Base-by-base conservation (phyloP, 805 yeast genomes). In the Monosporozyma aquatica region DNA sequence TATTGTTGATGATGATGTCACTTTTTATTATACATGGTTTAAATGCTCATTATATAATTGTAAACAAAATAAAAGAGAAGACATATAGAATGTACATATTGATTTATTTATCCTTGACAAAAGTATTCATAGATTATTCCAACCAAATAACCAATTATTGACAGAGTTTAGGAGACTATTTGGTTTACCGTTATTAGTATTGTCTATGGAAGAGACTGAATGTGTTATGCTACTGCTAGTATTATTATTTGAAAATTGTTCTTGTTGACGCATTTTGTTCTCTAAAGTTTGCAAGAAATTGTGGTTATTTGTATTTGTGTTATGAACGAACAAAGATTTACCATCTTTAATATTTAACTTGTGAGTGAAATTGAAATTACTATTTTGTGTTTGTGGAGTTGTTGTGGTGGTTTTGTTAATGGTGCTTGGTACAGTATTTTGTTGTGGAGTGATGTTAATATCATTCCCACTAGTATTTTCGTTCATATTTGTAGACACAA, bases 141-240 rank as follows among this genome's bases (percentile, higher is more conserved):
- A 75, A 2, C 79, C 79, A 53, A 75, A 75, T 28, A 75, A 54
- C 61, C 75, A 59, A 51, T 74, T 74, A 46, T 68, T 70, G 3
- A 74, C 66, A 15, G 47, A 52, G 17, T 53, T 54, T 7, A 61
- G 10, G 2, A 62, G n/a, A 8, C 64, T 55, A 21, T 42, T 45
- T 4, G 47, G 37, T 14, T 42, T 28, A 24, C 39, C 26, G 27
- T 18, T 33, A n/a, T 21, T 34, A 6, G 21, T 24, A 10, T 38
- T 38, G 25, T 14, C 33, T 23, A 21, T 47, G 49, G 73, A 73
- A 46, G 66, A 69, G 4, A 72, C 66, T 18, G 46, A 51, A 14
- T 53, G n/a, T n/a, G n/a, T 54, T 7, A 58, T 10, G 4, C 59
- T 15, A 6, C 62, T 54, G 24, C 40, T 46, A 6, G 47, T 39